Evolutionary conservation across 805 yeast genomes (phyloP).

Genomic region (Pichia exigua): DNA sequence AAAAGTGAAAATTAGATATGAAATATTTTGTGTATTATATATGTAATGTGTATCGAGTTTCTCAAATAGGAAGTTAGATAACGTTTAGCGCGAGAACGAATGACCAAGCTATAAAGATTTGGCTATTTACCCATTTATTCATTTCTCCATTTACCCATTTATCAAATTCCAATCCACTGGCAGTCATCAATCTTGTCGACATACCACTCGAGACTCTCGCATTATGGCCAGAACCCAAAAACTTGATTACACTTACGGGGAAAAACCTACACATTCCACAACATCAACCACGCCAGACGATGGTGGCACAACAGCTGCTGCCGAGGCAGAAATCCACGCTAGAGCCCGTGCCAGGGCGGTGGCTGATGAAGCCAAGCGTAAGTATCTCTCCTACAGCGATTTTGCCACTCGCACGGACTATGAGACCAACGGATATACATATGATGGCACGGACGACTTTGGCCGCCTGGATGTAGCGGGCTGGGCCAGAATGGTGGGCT

Average conservation of each 20-base stretch:
- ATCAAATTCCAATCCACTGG: too few relatives aligned
- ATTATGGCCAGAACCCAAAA: background rate
- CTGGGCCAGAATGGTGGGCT: slow-evolving; percentile 24
- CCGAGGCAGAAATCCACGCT: background rate
- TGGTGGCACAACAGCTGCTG: background rate
- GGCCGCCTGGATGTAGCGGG: slow-evolving; percentile 15
- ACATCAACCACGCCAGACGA: background rate
- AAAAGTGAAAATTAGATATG: too few relatives aligned
- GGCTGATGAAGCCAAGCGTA: background rate
- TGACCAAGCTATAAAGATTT: too few relatives aligned
- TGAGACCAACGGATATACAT: slow-evolving; percentile 1
- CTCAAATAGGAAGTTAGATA: background rate
- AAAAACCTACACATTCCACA: background rate
- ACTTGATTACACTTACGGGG: slow-evolving; percentile 6
- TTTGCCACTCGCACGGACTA: background rate
- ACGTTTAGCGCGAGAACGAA: background rate
- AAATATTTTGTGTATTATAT: too few relatives aligned
- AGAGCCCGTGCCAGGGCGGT: background rate
- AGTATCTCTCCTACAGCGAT: background rate
- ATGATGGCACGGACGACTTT: slow-evolving; percentile 8
- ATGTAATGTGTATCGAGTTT: background rate
- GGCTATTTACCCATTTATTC: too few relatives aligned
- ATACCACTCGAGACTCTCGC: background rate
- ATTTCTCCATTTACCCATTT: too few relatives aligned
- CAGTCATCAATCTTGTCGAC: too few relatives aligned